These are phyloP conservation scores for Penicillium arizonense DNA, from an alignment of 495 filamentous ascomycete genomes.

Conservation along the genomic window DNA sequence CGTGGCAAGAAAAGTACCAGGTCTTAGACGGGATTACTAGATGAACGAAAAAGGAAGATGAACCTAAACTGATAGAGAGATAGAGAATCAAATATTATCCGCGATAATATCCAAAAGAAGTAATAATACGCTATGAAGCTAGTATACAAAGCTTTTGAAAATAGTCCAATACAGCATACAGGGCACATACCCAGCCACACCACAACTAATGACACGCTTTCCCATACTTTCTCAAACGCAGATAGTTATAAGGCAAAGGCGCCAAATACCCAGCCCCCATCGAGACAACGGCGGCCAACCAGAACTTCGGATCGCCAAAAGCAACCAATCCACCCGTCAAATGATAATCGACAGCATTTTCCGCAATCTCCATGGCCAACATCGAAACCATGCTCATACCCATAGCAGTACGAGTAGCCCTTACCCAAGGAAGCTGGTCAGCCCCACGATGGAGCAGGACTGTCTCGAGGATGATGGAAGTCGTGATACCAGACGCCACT, in stretches of 20 bases:
- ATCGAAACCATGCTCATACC: conserved; percentile 52
- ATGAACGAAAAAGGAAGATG: too few species aligned
- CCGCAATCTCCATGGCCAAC: conserved; percentile 46
- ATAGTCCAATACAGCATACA: neutral
- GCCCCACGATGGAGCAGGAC: conserved; percentile 36
- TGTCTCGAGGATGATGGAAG: conserved; percentile 45
- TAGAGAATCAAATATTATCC: too few species aligned
- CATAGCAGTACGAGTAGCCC: conserved; percentile 39
- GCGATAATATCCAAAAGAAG: too few species aligned
- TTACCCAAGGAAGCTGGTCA: conserved; percentile 38
- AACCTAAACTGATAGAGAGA: too few species aligned
- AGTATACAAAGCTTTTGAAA: too few species aligned
- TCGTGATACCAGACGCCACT: conserved; percentile 45
- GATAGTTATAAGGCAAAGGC: conserved; percentile 49
- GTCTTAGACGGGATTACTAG: too few species aligned
- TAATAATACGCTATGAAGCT: too few species aligned
- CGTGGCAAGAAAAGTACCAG: too few species aligned
- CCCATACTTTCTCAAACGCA: conserved; percentile 38
- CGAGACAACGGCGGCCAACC: conserved; percentile 33
- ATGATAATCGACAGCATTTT: conserved; percentile 47
- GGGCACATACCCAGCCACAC: neutral
- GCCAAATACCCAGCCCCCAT: conserved; percentile 42
- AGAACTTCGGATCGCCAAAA: conserved; percentile 32
- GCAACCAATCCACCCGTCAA: conserved; percentile 41
- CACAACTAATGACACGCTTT: conserved; percentile 36